Base-by-base conservation (phyloP, 129 eudicot species). In the Deinandra increscens region DNA sequence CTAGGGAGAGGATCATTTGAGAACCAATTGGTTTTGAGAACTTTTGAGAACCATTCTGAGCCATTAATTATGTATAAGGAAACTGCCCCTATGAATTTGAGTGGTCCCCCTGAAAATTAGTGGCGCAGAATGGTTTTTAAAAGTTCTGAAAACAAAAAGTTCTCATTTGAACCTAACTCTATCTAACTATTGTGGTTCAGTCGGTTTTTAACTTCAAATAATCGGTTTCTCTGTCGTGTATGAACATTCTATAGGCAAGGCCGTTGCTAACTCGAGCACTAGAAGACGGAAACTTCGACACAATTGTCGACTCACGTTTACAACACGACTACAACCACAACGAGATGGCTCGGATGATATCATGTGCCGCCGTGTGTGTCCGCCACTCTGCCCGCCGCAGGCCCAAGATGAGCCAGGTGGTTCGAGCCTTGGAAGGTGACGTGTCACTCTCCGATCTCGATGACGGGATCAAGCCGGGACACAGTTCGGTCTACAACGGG, bases 351-450 rank as follows among this genome's bases (percentile, higher is more conserved):
- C 82, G 91, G 18, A 76, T 94, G 95, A 88, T 87, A 15, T 88
- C 97, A 13, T 85, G 99, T 85, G 97, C 97, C 7, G 97, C 96
- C 49, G 97, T 90, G 12, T 87, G 99, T 45, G 97, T 94, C 36
- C 96, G 99, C 44, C 99, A 94, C 75, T 94, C 99, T 2, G 86
- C 99, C 6, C 79, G 82, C 59, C 95, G 91, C 22, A 68, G 99
- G 22, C 99, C 99, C 64, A 75, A 90, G 69, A 87, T 94, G 99
- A 94, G 97, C 86, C 99, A 94, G 83, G 96, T 93, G n/a, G 96
- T 86, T 6, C 82, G 98, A 48, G 98, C 90, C 36, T 73, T 93
- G 13, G 96, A 93, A 84, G 98, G 92, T 39, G 96, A 89, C 20
- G 84, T 85, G 11, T 89, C 98, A 7, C 70, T 93, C 1, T 70